Evolutionary conservation across 176 grass and related monocot genomes (phyloP).

Genomic region (Themeda triandra): DNA sequence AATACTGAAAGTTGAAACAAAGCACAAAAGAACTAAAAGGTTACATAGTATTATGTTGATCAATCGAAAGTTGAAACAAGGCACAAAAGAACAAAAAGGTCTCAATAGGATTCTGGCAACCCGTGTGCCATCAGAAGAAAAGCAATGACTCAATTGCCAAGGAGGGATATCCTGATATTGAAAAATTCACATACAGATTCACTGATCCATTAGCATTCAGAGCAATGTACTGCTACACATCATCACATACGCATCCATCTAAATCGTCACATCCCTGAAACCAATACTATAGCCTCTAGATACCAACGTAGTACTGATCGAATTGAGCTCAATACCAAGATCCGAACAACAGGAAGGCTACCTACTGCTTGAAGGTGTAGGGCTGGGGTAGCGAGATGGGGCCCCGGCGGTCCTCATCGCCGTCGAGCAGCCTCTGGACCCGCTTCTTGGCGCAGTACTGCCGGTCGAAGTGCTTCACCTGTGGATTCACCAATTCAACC

Average conservation of each 20-base stretch:
- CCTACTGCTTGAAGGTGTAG: conserved; percentile 84
- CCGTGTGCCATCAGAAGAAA: background rate
- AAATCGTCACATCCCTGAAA: background rate
- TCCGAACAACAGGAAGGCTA: background rate
- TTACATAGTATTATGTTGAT: too few species aligned
- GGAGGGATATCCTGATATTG: background rate
- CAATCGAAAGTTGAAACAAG: too few species aligned
- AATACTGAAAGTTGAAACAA: too few species aligned
- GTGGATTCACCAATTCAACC: background rate
- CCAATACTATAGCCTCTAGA: background rate
- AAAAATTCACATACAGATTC: conserved; percentile 16
- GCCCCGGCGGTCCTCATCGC: conserved; percentile 48
- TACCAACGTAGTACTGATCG: background rate
- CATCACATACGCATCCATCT: conserved; percentile 29
- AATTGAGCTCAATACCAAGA: conserved; percentile 21
- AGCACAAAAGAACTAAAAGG: too few species aligned
- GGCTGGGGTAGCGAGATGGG: conserved; percentile 83
- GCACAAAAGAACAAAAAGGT: too few species aligned
- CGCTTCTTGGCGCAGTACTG: conserved; percentile 82
- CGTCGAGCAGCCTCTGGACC: conserved; percentile 75
- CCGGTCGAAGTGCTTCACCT: conserved; percentile 96
- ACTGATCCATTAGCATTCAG: background rate
- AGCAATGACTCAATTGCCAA: background rate
- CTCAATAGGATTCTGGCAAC: background rate
- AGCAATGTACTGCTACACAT: conserved; percentile 10